Percentiles rank a stretch among this genome's conserved stretches.
phyloP scores from a whole-genome alignment of 2,329 filamentous ascomycete species.

The Claviceps maximensis region DNA sequence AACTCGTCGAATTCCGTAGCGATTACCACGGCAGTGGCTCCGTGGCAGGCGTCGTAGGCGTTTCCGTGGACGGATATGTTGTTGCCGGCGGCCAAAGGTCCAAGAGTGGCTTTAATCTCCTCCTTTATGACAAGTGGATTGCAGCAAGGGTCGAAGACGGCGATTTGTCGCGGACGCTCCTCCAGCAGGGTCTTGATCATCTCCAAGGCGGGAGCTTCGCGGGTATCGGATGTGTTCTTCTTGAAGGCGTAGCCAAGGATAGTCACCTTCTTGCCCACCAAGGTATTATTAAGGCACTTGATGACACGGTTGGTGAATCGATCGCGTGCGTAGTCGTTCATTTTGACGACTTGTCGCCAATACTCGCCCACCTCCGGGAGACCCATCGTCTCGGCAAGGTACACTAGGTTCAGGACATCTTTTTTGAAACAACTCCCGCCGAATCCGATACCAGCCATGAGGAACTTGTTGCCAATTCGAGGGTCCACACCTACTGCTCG shows the following conservation, averaged over 20 bases:
- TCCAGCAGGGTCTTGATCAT: conserved; percentile 53
- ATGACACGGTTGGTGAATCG: conserved; percentile 57
- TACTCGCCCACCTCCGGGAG: conserved; percentile 61
- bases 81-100: conserved; percentile 24
- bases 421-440: conserved; percentile 75
- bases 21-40: conserved; percentile 37
- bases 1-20: conserved; percentile 46
- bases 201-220: conserved; percentile 56
- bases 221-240: conserved; percentile 63
- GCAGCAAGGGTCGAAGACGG: conserved; percentile 55
- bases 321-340: conserved; percentile 63
- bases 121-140: conserved; percentile 35
- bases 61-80: conserved; percentile 34
- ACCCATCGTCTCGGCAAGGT: conserved; percentile 57
- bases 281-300: conserved; percentile 52
- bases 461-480: conserved; percentile 59
- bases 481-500: conserved; percentile 54
- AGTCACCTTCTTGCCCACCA: conserved; percentile 57
- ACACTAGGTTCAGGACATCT: conserved; percentile 60
- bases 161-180: conserved; percentile 49
- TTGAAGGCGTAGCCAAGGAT: conserved; percentile 70
- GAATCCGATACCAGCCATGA: conserved; percentile 65
- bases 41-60: conserved; percentile 35
- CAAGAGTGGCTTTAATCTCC: conserved; percentile 35
- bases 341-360: conserved; percentile 59